Conservation (phyloP, 257 asterid species). For the Solanum chiquidenum region DNA sequence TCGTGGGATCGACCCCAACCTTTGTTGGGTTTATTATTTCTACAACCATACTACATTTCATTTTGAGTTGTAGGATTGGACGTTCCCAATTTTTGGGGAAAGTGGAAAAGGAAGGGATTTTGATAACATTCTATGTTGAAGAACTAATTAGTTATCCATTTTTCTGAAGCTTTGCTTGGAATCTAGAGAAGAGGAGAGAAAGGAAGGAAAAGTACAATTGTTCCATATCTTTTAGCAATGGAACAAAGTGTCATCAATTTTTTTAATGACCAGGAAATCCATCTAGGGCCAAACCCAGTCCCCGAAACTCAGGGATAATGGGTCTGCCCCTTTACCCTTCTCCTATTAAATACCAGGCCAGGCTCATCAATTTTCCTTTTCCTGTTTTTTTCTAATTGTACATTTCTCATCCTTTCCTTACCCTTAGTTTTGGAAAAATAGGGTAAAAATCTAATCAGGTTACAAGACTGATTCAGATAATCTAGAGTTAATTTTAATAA, state of each 20-base stretch:
- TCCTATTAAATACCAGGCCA: not conserved
- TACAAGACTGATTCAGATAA: not conserved
- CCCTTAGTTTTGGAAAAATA: not conserved
- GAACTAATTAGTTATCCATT: not conserved
- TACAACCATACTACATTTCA: not conserved
- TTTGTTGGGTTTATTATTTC: not conserved
- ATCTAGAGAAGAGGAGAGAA: not conserved
- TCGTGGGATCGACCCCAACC: not conserved
- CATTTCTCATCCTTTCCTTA: not conserved
- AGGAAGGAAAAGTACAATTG: not conserved
- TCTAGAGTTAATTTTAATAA: not conserved
- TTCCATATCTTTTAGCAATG: not conserved
- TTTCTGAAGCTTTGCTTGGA: not conserved
- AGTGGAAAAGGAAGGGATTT: not conserved
- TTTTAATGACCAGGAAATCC: not conserved
- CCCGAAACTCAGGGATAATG: not conserved
- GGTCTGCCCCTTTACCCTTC: not conserved
- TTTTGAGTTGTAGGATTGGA: not conserved
- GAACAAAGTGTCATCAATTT: not conserved
- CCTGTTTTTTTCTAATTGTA: not conserved
- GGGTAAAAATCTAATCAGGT: not conserved
- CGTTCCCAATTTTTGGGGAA: not conserved
- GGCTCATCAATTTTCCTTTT: not conserved
- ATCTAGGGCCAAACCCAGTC: not conserved
- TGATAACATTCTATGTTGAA: not conserved